Conservation (phyloP, 2,329 filamentous ascomycete genomes). For the Madurella fahalii region DNA sequence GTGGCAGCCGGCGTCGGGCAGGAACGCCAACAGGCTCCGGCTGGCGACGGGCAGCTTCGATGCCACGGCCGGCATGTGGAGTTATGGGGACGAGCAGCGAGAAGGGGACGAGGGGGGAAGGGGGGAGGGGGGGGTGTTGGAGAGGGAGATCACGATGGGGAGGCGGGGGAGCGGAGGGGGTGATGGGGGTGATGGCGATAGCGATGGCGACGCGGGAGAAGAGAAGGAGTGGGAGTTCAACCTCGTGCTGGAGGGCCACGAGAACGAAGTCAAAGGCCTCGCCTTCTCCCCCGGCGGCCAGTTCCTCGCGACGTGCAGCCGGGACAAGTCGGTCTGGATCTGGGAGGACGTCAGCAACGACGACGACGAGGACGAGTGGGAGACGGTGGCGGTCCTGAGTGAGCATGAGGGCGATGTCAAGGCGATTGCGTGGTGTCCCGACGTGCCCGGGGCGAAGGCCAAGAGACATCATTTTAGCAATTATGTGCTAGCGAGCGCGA, state of each 20-base stretch:
- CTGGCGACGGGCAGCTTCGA: slow-evolving; percentile 94
- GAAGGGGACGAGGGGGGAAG: slow-evolving; percentile 31
- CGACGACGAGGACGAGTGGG: slow-evolving; percentile 91
- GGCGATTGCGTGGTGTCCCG: slow-evolving; percentile 85
- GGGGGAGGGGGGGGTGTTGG: not conserved
- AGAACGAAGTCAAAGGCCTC: slow-evolving; percentile 84
- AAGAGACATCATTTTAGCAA: slow-evolving; percentile 44
- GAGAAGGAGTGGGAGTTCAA: slow-evolving; percentile 89
- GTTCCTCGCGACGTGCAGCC: slow-evolving; percentile 81
- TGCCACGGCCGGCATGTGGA: slow-evolving; percentile 82
- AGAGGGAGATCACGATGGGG: slow-evolving; percentile 18
- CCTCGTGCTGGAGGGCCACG: slow-evolving; percentile 89
- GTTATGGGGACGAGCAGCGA: slow-evolving; percentile 54
- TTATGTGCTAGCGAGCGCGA: slow-evolving; percentile 81
- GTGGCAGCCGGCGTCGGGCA: slow-evolving; percentile 71
- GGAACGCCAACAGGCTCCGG: slow-evolving; percentile 55
- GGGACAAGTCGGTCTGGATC: slow-evolving; percentile 96
- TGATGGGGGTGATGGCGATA: slow-evolving; percentile 24
- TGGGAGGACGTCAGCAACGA: slow-evolving; percentile 89
- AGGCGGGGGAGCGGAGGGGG: slow-evolving; percentile 12
- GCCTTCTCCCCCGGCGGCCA: slow-evolving; percentile 70
- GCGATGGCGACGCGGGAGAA: slow-evolving; percentile 49
- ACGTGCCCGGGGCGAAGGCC: slow-evolving; percentile 46
- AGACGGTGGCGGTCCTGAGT: slow-evolving; percentile 90
- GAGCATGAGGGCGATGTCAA: slow-evolving; percentile 97